A percentile compares a stretch with the other conserved stretches of the same genome.
Conservation (phyloP, 257 asterid species). For the Primulina eburnea region DNA sequence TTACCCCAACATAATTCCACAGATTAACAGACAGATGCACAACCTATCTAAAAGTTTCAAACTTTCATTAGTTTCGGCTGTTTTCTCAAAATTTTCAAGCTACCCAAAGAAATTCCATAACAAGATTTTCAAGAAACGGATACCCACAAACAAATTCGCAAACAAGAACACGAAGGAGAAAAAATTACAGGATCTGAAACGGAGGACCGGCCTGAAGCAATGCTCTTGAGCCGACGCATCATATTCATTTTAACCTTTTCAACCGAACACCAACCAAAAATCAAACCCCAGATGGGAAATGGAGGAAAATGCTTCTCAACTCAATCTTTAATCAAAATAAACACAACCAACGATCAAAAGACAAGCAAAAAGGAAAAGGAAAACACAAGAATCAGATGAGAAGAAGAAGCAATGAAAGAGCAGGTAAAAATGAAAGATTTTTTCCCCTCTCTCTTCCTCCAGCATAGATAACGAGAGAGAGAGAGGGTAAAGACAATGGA, state of each 20-base stretch:
- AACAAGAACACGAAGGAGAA: slow-evolving; percentile 5
- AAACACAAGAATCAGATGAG: slow-evolving; percentile 16
- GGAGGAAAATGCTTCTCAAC: background rate
- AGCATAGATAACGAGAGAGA: slow-evolving; percentile 11
- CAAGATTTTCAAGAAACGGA: slow-evolving; percentile 21
- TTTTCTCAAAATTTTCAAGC: background rate
- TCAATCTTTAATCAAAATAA: slow-evolving; percentile 18
- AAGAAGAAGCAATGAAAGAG: slow-evolving; percentile 22
- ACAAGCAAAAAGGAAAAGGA: background rate
- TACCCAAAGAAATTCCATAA: background rate
- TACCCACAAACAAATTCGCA: background rate
- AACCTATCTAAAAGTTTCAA: background rate
- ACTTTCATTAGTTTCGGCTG: background rate
- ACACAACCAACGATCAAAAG: background rate
- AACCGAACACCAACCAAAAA: slow-evolving; percentile 22
- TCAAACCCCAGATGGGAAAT: slow-evolving; percentile 15
- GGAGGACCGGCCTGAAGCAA: slow-evolving; percentile 93
- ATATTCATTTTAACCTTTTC: slow-evolving; percentile 52
- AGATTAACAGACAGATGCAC: background rate
- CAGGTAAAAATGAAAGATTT: background rate
- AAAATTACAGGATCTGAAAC: slow-evolving; percentile 87
- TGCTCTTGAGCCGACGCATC: slow-evolving; percentile 98
- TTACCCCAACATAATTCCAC: background rate
- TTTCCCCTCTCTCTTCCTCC: background rate
- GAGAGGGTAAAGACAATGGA: background rate